Conservation (phyloP, 2,329 filamentous ascomycete species). For the Paecilomyces dactylethromorphus region DNA sequence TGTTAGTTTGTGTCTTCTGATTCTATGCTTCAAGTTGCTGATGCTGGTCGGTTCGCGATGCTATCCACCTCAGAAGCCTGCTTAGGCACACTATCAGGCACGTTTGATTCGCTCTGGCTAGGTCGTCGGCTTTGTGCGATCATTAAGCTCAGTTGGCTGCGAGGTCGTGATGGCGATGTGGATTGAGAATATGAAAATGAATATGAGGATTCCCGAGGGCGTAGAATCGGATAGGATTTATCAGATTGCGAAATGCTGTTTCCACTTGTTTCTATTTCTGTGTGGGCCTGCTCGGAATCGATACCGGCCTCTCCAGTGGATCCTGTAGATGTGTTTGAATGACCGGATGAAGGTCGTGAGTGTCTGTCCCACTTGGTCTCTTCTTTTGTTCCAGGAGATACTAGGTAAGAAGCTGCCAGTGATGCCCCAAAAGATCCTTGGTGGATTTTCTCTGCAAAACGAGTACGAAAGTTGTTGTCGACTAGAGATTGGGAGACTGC, state of each 20-base stretch:
- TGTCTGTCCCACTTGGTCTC: background rate
- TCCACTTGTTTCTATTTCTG: too few relatives aligned
- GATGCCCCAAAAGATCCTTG: slow-evolving; percentile 13
- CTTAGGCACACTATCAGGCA: slow-evolving; percentile 1
- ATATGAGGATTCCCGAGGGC: background rate
- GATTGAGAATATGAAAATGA: slow-evolving; percentile 1
- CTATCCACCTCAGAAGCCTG: background rate
- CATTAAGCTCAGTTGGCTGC: slow-evolving; percentile 13
- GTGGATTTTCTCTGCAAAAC: slow-evolving; percentile 26
- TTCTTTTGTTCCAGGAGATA: background rate
- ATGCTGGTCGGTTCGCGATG: background rate
- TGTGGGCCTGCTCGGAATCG: background rate
- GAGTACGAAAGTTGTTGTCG: slow-evolving; percentile 29
- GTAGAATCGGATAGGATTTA: background rate
- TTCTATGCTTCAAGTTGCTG: background rate
- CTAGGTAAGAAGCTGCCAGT: slow-evolving; percentile 5
- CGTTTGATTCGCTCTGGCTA: background rate
- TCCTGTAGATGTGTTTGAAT: background rate
- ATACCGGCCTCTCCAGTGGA: background rate
- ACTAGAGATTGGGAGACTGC: slow-evolving; percentile 21
- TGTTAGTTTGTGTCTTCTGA: background rate
- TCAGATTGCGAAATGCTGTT: background rate
- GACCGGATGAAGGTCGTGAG: background rate
- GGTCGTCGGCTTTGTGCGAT: slow-evolving; percentile 9
- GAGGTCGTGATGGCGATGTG: slow-evolving; percentile 7